Conservation (phyloP, 257 asterid genomes). For the Leonotis leonurus region DNA sequence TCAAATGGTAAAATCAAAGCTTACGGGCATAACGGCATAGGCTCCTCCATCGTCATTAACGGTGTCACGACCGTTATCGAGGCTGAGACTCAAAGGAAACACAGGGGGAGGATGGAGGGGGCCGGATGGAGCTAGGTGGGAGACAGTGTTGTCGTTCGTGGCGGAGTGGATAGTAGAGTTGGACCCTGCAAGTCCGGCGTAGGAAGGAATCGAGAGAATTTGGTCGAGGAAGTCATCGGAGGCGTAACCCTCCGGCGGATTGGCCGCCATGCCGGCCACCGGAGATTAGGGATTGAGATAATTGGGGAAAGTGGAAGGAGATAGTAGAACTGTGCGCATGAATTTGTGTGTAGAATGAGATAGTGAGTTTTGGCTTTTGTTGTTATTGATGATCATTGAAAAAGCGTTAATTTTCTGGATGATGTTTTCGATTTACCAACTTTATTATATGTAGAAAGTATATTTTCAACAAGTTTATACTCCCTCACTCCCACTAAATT, state of each 20-base stretch:
- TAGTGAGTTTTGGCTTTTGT: conserved; percentile 3
- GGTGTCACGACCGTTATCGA: conserved; percentile 62
- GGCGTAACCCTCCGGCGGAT: conserved; percentile 53
- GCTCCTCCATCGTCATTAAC: conserved; percentile 36
- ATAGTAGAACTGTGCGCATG: neutral
- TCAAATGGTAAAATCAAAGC: conserved; percentile 10
- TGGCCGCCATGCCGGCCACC: conserved; percentile 38
- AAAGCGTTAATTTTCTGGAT: too few relatives aligned
- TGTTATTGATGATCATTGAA: too few relatives aligned
- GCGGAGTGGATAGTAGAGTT: conserved; percentile 42
- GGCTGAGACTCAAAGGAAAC: conserved; percentile 67
- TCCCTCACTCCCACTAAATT: too few relatives aligned
- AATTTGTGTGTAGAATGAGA: neutral
- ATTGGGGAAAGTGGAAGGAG: neutral
- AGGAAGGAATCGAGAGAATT: conserved; percentile 68
- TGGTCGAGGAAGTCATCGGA: conserved; percentile 80
- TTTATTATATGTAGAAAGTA: too few relatives aligned
- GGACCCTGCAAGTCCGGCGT: conserved; percentile 44
- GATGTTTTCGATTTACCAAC: too few relatives aligned
- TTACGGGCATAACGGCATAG: conserved; percentile 44
- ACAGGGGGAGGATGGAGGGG: conserved; percentile 37
- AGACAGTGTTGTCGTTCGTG: conserved; percentile 30
- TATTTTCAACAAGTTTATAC: too few relatives aligned
- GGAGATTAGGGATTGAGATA: conserved; percentile 19
- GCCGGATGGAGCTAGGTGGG: conserved; percentile 26